A percentile compares a stretch with the other conserved stretches of the same genome.
These are phyloP conservation scores for Aspergillus fructus DNA, from an alignment of 2,329 filamentous ascomycete genomes.

Conservation along the genomic window DNA sequence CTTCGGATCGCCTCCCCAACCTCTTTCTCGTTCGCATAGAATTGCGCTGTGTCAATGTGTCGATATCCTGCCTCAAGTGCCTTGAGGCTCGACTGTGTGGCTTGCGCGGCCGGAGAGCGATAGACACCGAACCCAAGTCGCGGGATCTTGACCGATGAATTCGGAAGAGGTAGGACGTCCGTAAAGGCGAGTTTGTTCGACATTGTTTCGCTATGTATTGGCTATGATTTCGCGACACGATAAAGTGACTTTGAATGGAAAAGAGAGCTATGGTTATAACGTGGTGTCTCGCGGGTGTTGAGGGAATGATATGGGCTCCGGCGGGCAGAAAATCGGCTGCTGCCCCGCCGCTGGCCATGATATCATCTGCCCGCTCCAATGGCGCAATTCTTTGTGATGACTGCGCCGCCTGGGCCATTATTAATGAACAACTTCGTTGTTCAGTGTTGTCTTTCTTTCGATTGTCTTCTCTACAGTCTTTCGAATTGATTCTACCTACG, in stretches of 20 bases:
- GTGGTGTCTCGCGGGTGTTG: conserved; percentile 6
- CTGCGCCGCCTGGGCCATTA: background rate
- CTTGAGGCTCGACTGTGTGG: conserved; percentile 57
- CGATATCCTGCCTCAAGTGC: conserved; percentile 55
- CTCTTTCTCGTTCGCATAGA: conserved; percentile 67
- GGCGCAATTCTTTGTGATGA: conserved; percentile 10
- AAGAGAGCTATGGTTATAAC: background rate
- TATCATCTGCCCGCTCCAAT: conserved; percentile 19
- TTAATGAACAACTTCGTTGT: background rate
- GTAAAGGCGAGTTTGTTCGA: conserved; percentile 44
- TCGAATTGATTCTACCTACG: background rate
- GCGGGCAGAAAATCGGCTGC: conserved; percentile 14
- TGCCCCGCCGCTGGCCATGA: conserved; percentile 19
- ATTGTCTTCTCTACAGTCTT: background rate
- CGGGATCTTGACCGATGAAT: conserved; percentile 57
- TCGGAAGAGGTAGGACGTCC: conserved; percentile 52
- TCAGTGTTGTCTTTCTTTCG: background rate
- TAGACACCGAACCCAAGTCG: conserved; percentile 72
- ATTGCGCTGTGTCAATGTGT: conserved; percentile 62
- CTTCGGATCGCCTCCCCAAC: conserved; percentile 64
- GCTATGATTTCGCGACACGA: background rate
- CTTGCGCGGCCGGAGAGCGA: conserved; percentile 55
- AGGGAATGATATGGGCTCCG: background rate
- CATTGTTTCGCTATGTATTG: conserved; percentile 20
- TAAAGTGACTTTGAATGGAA: background rate